phyloP scores from a whole-genome alignment of 306 rosid species.

The Gastrolobium bilobum region DNA sequence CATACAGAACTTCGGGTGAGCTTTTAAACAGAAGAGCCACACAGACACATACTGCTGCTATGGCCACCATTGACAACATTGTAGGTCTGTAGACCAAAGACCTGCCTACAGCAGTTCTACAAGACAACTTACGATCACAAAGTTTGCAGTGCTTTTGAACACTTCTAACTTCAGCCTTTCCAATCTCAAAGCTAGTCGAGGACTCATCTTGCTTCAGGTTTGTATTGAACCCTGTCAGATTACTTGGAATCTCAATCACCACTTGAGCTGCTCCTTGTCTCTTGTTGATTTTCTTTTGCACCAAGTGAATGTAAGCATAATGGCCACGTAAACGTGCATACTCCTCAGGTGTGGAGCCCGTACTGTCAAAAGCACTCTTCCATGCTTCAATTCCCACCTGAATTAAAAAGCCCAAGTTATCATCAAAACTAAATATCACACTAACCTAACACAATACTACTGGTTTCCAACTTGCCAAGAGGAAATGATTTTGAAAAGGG shows the following conservation, averaged over 20 bases:
- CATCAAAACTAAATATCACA: slow-evolving; percentile 32
- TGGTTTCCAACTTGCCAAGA: slow-evolving; percentile 12
- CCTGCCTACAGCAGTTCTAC: slow-evolving; percentile 57
- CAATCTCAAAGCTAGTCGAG: slow-evolving; percentile 66
- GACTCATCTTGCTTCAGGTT: slow-evolving; percentile 58
- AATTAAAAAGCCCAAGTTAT: slow-evolving; percentile 25
- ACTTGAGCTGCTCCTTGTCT: slow-evolving; percentile 69
- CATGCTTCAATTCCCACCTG: slow-evolving; percentile 96
- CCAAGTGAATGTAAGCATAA: slow-evolving; percentile 75
- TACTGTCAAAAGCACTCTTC: slow-evolving; percentile 76
- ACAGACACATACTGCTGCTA: slow-evolving; percentile 92
- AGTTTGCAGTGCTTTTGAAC: slow-evolving; percentile 60
- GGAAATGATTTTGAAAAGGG: background rate
- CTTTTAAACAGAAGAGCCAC: slow-evolving; percentile 93
- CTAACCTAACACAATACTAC: background rate
- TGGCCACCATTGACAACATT: slow-evolving; percentile 85
- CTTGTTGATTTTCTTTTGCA: slow-evolving; percentile 81
- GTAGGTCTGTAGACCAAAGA: slow-evolving; percentile 82
- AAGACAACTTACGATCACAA: slow-evolving; percentile 64
- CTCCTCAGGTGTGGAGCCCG: slow-evolving; percentile 89
- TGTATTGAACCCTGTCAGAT: slow-evolving; percentile 48
- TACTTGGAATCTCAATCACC: slow-evolving; percentile 79
- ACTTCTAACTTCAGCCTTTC: slow-evolving; percentile 46
- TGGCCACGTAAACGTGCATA: slow-evolving; percentile 80
- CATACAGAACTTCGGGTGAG: slow-evolving; percentile 81